Percentiles rank a stretch among this genome's conserved stretches.
These are phyloP conservation scores for Papilionanthe hybrid DNA, from an alignment of 116 monocot species.

Conservation along the genomic window DNA sequence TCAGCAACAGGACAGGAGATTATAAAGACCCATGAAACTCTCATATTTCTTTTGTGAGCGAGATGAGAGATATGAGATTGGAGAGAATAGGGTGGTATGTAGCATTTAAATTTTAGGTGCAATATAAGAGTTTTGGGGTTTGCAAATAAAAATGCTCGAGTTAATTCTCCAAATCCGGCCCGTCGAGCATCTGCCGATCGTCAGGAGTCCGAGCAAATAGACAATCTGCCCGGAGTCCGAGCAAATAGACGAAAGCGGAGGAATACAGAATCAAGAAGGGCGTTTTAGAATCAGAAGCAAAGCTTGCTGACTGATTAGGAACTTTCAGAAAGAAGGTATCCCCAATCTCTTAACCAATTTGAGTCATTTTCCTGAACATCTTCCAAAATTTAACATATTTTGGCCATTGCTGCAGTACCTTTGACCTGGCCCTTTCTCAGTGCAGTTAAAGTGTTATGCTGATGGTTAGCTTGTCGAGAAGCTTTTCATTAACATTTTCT, in stretches of 20 bases:
- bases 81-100: too few relatives aligned
- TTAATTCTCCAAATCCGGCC: too few relatives aligned
- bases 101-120: too few relatives aligned
- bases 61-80: too few relatives aligned
- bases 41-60: too few relatives aligned
- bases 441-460: not conserved
- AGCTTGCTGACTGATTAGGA: not conserved
- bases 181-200: not conserved
- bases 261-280: not conserved
- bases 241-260: not conserved
- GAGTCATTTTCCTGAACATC: not conserved
- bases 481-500: not conserved
- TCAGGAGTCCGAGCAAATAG: not conserved
- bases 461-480: not conserved
- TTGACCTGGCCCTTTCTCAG: not conserved
- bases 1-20: too few relatives aligned
- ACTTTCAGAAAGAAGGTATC: not conserved
- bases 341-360: not conserved
- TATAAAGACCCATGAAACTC: too few relatives aligned
- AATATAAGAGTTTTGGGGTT: too few relatives aligned
- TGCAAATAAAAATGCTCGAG: too few relatives aligned
- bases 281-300: not conserved
- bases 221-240: not conserved
- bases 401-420: not conserved
- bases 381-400: not conserved